Evolutionary conservation across 345 rosid genomes (phyloP).

Genomic region (Streptanthus diversifolius): DNA sequence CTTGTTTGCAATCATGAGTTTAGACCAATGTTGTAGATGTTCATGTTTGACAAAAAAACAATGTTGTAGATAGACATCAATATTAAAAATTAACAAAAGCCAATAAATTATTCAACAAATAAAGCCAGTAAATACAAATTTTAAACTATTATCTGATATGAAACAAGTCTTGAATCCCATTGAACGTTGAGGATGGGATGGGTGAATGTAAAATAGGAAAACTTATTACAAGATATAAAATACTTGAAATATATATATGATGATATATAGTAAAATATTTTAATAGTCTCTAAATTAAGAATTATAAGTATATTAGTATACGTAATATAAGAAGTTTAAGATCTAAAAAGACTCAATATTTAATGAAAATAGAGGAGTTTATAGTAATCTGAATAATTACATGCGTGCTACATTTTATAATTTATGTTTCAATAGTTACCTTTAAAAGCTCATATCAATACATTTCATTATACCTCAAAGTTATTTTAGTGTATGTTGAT

Average conservation of each 20-base stretch:
- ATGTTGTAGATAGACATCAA: background rate
- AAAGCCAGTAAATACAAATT: too few relatives aligned
- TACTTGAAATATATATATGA: too few relatives aligned
- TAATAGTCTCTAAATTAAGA: background rate
- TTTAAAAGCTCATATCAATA: background rate
- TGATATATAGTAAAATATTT: too few relatives aligned
- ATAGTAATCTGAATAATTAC: background rate
- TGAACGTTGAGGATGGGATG: too few relatives aligned
- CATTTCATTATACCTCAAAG: background rate
- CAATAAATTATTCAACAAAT: too few relatives aligned
- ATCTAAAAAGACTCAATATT: background rate
- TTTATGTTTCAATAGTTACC: background rate
- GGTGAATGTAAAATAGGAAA: too few relatives aligned
- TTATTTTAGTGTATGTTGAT: constrained; percentile 1
- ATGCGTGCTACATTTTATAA: background rate
- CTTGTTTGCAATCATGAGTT: background rate
- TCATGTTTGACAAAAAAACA: too few relatives aligned
- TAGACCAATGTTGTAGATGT: background rate
- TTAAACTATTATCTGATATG: too few relatives aligned
- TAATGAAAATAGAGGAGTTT: background rate
- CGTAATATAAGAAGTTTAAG: background rate
- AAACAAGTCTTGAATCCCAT: too few relatives aligned
- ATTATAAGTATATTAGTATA: background rate
- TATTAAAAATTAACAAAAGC: too few relatives aligned
- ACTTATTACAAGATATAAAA: too few relatives aligned